Evolutionary conservation across 2,329 filamentous ascomycete species (phyloP).

Genomic region (Neopestalotiopsis sp.): DNA sequence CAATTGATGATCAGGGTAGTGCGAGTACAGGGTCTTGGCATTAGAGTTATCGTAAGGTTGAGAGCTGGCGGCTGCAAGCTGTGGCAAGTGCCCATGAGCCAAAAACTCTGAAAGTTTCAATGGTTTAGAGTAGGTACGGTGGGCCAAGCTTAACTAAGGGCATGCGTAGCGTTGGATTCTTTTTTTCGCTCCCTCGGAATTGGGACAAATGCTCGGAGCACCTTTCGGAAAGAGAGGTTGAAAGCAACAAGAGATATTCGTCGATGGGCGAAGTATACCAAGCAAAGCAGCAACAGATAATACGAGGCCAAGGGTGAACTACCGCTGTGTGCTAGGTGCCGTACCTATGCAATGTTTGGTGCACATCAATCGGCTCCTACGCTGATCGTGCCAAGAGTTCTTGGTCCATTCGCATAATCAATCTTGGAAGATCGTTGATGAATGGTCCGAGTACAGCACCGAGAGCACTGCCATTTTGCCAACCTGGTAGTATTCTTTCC

Average conservation of each 20-base stretch:
- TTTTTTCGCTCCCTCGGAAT: not conserved
- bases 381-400: not conserved
- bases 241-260: not conserved
- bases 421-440: not conserved
- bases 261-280: not conserved
- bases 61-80: not conserved
- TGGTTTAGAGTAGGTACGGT: not conserved
- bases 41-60: conserved; percentile 13
- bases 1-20: conserved; percentile 1
- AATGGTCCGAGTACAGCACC: not conserved
- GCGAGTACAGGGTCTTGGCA: conserved; percentile 11
- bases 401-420: not conserved
- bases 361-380: not conserved
- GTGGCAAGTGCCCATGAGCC: conserved; percentile 2
- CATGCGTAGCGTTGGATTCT: not conserved
- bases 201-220: not conserved
- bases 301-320: not conserved
- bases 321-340: not conserved
- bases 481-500: not conserved
- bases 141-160: not conserved
- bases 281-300: not conserved
- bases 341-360: not conserved
- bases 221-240: not conserved
- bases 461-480: not conserved
- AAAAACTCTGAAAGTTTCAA: conserved; percentile 3